phyloP scores from a whole-genome alignment of 257 asterid genomes.

The Salvia rosmarinus region DNA sequence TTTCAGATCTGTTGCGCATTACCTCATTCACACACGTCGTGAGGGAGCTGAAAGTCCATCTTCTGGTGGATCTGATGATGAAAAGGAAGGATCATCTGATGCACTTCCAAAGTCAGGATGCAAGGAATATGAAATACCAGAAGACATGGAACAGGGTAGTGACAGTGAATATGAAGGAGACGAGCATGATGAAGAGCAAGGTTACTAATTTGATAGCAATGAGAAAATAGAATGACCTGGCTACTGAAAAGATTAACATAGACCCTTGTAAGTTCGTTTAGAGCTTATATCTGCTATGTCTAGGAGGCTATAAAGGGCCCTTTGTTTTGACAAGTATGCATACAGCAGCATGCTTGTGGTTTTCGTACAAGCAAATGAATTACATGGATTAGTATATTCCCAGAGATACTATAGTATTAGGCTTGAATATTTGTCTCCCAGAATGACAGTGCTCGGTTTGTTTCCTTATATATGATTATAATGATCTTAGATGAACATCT shows the following conservation, averaged over 20 bases:
- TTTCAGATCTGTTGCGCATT: slow-evolving; percentile 81
- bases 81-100: slow-evolving; percentile 32
- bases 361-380: too few species aligned
- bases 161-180: slow-evolving; percentile 39
- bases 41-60: slow-evolving; percentile 30
- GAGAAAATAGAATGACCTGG: slow-evolving; percentile 22
- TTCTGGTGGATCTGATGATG: slow-evolving; percentile 31
- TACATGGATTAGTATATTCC: neutral
- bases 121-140: slow-evolving; percentile 1
- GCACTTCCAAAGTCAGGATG: slow-evolving; percentile 5
- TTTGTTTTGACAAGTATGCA: slow-evolving; percentile 14
- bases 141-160: slow-evolving; percentile 22
- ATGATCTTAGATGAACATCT: neutral
- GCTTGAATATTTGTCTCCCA: neutral
- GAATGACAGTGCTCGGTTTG: neutral
- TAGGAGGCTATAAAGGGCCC: neutral
- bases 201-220: neutral
- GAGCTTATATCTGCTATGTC: neutral
- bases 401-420: neutral
- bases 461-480: neutral
- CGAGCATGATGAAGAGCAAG: slow-evolving; percentile 26
- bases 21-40: slow-evolving; percentile 52
- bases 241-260: slow-evolving; percentile 1
- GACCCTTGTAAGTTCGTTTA: neutral
- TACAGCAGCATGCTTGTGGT: neutral